Conservation (phyloP, 305 asterid species). For the Fraxinus nigra region DNA sequence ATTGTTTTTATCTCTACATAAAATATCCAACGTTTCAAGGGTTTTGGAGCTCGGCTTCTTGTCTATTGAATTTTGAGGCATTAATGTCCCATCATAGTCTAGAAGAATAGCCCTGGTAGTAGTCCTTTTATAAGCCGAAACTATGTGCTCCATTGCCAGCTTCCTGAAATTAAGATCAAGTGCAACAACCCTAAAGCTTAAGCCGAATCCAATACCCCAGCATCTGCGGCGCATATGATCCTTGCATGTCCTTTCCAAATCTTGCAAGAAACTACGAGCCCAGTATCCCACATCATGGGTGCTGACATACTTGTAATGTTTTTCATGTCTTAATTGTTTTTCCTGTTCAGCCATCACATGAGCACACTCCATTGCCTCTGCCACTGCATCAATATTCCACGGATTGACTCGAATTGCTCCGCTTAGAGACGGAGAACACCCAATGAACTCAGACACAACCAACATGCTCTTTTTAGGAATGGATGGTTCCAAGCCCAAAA, state of each 20-base stretch:
- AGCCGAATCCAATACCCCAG: constrained; percentile 60
- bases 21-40: constrained; percentile 32
- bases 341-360: constrained; percentile 49
- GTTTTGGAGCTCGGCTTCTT: constrained; percentile 51
- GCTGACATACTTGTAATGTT: constrained; percentile 51
- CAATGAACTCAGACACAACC: constrained; percentile 52
- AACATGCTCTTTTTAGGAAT: constrained; percentile 44
- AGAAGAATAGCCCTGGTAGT: constrained; percentile 40
- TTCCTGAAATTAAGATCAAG: constrained; percentile 52
- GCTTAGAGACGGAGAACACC: constrained; percentile 54
- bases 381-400: constrained; percentile 49
- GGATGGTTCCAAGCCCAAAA: constrained; percentile 36
- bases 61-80: constrained; percentile 50
- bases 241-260: constrained; percentile 53
- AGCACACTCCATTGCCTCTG: constrained; percentile 54
- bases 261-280: constrained; percentile 57
- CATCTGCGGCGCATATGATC: constrained; percentile 49
- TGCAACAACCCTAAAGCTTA: constrained; percentile 52
- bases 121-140: constrained; percentile 52
- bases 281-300: constrained; percentile 56
- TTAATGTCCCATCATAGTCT: constrained; percentile 53
- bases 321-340: constrained; percentile 49
- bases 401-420: constrained; percentile 57
- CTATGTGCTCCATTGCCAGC: constrained; percentile 49
- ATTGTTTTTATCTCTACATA: constrained; percentile 46